Evolutionary conservation across 2,329 filamentous ascomycete genomes (phyloP).

Genomic region (Penicillium palitans): DNA sequence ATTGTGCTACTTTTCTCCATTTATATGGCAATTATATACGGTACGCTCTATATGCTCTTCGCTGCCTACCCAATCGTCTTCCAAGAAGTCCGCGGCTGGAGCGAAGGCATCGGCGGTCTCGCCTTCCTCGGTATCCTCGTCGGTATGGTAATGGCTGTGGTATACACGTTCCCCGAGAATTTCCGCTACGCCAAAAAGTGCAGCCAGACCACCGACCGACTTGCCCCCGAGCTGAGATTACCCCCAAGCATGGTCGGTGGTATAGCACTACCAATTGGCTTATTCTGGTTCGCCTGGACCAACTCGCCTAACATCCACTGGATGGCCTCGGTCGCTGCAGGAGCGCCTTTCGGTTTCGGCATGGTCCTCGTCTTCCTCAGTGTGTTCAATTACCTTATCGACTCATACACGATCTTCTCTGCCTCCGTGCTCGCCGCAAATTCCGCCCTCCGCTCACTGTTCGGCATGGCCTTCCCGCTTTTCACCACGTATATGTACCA

Average conservation of each 20-base stretch:
- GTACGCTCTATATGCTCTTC: constrained; percentile 35
- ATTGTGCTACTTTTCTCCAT: constrained; percentile 33
- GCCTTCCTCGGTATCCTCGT: constrained; percentile 35
- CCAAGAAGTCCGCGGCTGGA: constrained; percentile 31
- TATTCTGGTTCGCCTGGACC: constrained; percentile 38
- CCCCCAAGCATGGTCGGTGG: constrained; percentile 50
- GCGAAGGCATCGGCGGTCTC: constrained; percentile 28
- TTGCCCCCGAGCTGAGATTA: constrained; percentile 58
- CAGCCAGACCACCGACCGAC: constrained; percentile 21
- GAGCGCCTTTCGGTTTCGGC: constrained; percentile 28
- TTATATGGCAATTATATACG: constrained; percentile 35
- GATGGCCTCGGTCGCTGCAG: constrained; percentile 27
- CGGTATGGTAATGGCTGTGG: constrained; percentile 31
- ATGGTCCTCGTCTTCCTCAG: constrained; percentile 29
- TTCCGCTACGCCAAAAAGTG: constrained; percentile 32
- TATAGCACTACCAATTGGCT: constrained; percentile 28
- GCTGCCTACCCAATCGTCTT: constrained; percentile 35
- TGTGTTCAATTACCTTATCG: constrained; percentile 31
- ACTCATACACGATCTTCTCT: constrained; percentile 30
- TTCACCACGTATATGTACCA: constrained; percentile 31
- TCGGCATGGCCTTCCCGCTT: constrained; percentile 29
- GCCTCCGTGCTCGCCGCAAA: constrained; percentile 29
- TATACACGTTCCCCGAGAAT: constrained; percentile 32
- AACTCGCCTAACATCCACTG: constrained; percentile 29
- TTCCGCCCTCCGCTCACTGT: constrained; percentile 27